Conservation (phyloP, 768 basidiomycete species). For the Favolaschia claudopus region DNA sequence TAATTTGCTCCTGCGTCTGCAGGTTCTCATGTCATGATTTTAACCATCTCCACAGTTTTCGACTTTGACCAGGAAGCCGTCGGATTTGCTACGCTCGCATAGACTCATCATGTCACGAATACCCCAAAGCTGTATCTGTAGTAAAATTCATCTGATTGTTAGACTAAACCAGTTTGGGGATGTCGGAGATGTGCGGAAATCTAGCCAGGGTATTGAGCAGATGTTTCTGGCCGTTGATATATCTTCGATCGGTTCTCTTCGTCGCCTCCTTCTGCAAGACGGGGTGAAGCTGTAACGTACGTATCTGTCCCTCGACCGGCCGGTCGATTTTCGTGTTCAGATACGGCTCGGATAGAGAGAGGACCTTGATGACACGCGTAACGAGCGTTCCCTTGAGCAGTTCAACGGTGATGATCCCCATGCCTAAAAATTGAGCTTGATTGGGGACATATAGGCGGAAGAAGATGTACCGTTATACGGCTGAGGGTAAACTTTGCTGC, state of each 20-base stretch:
- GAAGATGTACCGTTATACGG: constrained; percentile 3
- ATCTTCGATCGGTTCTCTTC: not conserved
- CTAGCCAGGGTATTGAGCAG: not conserved
- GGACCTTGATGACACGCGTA: constrained; percentile 7
- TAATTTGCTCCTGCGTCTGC: not conserved
- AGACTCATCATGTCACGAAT: too few relatives aligned
- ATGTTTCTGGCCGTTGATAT: not conserved
- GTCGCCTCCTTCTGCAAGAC: constrained; percentile 6
- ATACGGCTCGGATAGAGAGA: not conserved
- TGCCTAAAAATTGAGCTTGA: constrained; percentile 1
- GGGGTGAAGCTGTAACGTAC: not conserved
- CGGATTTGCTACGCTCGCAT: constrained; percentile 42
- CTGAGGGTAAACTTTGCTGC: not conserved
- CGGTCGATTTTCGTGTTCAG: not conserved
- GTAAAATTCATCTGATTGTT: too few relatives aligned
- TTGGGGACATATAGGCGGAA: not conserved
- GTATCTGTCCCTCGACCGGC: constrained; percentile 16
- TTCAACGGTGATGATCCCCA: constrained; percentile 14
- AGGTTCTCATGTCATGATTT: not conserved
- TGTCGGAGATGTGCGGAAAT: constrained; percentile 3
- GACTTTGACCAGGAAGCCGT: constrained; percentile 42
- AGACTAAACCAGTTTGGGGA: too few relatives aligned
- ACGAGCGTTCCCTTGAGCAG: constrained; percentile 4
- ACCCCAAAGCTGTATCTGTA: too few relatives aligned
- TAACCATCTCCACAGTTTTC: constrained; percentile 45